These are phyloP conservation scores for Candida glucosophila DNA, from an alignment of 1,139 yeast genomes.

Conservation along the genomic window DNA sequence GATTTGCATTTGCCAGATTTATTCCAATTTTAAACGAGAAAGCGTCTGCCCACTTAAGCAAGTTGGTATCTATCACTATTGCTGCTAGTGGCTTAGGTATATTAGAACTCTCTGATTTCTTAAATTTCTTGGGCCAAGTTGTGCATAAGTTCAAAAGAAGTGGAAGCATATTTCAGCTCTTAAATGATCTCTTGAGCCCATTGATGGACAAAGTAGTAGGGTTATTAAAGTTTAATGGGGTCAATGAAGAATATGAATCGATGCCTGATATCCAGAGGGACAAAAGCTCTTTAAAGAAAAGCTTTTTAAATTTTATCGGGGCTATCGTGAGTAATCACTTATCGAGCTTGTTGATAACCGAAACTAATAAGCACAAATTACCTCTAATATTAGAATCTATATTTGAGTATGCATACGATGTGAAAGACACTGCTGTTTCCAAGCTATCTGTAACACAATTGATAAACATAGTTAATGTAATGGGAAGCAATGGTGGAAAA, in stretches of 20 bases:
- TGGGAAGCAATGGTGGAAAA: constrained; percentile 56
- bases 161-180: constrained; percentile 61
- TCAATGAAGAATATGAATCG: constrained; percentile 13
- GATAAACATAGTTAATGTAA: constrained; percentile 53
- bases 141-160: constrained; percentile 68
- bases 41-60: constrained; percentile 53
- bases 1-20: constrained; percentile 81
- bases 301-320: constrained; percentile 62
- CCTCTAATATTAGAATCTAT: constrained; percentile 58
- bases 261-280: constrained; percentile 52
- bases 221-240: constrained; percentile 28
- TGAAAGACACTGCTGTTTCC: constrained; percentile 45
- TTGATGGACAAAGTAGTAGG: constrained; percentile 58
- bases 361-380: constrained; percentile 53
- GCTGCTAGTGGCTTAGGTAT: constrained; percentile 54
- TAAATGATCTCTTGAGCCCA: constrained; percentile 68
- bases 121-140: constrained; percentile 82
- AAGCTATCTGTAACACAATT: constrained; percentile 67
- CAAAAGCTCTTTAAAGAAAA: constrained; percentile 52
- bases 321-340: constrained; percentile 69
- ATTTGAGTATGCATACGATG: constrained; percentile 57
- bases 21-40: constrained; percentile 54
- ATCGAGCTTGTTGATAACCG: constrained; percentile 67
- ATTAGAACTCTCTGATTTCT: constrained; percentile 69
- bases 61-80: constrained; percentile 66